Evolutionary conservation across 31 red algal genomes (phyloP).

Genomic region (Endocladia muricata): DNA sequence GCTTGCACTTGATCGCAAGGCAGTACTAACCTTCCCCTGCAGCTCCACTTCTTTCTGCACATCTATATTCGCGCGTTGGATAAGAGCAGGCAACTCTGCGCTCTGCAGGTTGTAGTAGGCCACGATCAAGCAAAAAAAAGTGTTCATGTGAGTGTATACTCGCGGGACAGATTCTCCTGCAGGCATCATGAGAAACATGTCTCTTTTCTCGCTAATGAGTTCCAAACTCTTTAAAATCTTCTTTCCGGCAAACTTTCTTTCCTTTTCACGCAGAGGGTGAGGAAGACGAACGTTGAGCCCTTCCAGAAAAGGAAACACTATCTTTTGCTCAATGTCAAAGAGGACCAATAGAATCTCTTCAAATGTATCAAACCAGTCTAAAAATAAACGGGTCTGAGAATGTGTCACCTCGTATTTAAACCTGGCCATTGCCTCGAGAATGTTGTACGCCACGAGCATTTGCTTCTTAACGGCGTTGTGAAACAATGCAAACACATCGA

Average conservation of each 20-base stretch:
- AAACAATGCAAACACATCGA: slow-evolving; percentile 41
- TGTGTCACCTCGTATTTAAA: slow-evolving; percentile 33
- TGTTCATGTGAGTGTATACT: slow-evolving; percentile 3
- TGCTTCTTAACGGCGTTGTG: slow-evolving; percentile 42
- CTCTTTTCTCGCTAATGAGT: neutral
- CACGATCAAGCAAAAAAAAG: slow-evolving; percentile 5
- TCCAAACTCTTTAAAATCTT: neutral
- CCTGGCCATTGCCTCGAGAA: slow-evolving; percentile 13
- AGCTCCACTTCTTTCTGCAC: neutral
- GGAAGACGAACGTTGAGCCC: slow-evolving; percentile 15
- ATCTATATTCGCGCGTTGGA: slow-evolving; percentile 5
- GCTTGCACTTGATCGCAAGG: neutral
- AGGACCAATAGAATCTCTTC: neutral
- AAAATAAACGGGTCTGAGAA: slow-evolving; percentile 11
- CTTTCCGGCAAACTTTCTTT: neutral
- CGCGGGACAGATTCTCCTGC: slow-evolving; percentile 20
- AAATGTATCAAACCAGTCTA: slow-evolving; percentile 51
- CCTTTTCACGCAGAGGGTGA: neutral
- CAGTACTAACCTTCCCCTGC: neutral
- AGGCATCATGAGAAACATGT: slow-evolving; percentile 9
- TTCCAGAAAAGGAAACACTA: slow-evolving; percentile 27
- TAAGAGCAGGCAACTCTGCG: neutral
- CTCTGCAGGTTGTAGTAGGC: slow-evolving; percentile 24
- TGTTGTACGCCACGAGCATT: slow-evolving; percentile 23
- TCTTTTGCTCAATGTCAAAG: slow-evolving; percentile 13